A percentile compares a stretch with the other conserved stretches of the same genome.
Conservation (phyloP, 2,329 filamentous ascomycete genomes). For the Zymoseptoria ardabiliae region DNA sequence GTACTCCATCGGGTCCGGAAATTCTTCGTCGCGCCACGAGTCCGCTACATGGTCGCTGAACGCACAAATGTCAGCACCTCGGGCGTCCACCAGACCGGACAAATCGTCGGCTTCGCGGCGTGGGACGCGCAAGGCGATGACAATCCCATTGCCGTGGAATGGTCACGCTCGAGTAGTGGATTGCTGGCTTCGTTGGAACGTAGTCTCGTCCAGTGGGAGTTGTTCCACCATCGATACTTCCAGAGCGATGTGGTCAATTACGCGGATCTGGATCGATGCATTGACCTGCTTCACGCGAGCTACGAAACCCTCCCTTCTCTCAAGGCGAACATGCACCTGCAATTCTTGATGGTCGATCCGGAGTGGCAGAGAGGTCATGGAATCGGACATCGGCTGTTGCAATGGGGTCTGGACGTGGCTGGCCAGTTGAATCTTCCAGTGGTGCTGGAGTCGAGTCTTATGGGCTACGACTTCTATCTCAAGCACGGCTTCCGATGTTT, state of each 20-base stretch:
- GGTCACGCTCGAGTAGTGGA: slow-evolving; percentile 4
- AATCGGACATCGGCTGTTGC: slow-evolving; percentile 11
- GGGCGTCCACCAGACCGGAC: slow-evolving; percentile 5
- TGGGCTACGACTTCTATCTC: slow-evolving; percentile 16
- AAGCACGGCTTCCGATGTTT: slow-evolving; percentile 14
- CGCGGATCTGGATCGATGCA: slow-evolving; percentile 4
- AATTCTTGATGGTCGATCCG: slow-evolving; percentile 15
- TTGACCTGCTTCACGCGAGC: slow-evolving; percentile 6
- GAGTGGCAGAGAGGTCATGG: slow-evolving; percentile 13
- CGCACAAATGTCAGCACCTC: not conserved
- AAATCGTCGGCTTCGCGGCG: slow-evolving; percentile 12
- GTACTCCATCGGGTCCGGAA: slow-evolving; percentile 10
- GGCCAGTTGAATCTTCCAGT: slow-evolving; percentile 8
- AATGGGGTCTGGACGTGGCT: slow-evolving; percentile 13
- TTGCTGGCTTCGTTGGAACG: slow-evolving; percentile 5
- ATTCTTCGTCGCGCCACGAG: slow-evolving; percentile 12
- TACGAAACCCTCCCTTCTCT: slow-evolving; percentile 7
- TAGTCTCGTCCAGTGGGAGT: slow-evolving; percentile 5
- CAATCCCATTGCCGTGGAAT: slow-evolving; percentile 9
- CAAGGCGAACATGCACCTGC: slow-evolving; percentile 12
- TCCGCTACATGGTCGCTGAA: slow-evolving; percentile 16
- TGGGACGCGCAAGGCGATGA: slow-evolving; percentile 13
- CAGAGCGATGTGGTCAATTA: slow-evolving; percentile 14
- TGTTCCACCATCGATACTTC: slow-evolving; percentile 12
- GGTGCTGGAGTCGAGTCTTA: slow-evolving; percentile 12